phyloP scores from a whole-genome alignment of 169 alveolate genomes.

The Haemoproteus tartakovskyi region DNA sequence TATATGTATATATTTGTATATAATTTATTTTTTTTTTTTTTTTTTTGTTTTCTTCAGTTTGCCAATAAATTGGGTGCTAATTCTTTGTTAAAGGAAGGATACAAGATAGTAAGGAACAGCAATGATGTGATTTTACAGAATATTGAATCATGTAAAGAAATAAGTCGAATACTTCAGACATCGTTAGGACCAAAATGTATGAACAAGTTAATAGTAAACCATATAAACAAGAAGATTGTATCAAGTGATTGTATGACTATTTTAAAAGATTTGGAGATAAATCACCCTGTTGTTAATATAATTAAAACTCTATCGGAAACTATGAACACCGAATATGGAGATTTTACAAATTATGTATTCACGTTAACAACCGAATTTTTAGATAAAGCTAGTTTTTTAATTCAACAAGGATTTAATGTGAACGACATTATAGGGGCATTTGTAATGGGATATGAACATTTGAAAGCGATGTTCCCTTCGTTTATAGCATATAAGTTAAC shows the following conservation, averaged over 20 bases:
- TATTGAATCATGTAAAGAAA: constrained; percentile 92
- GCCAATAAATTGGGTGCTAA: constrained; percentile 35
- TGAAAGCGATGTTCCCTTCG: constrained; percentile 18
- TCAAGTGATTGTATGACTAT: constrained; percentile 97
- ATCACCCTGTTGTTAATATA: constrained; percentile 99
- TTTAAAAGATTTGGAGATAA: constrained; percentile 95
- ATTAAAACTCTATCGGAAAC: constrained; percentile 96
- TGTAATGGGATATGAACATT: constrained; percentile 53
- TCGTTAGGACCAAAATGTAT: constrained; percentile 96
- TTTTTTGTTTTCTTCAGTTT: constrained; percentile 9
- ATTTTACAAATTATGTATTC: constrained; percentile 96
- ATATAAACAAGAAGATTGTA: constrained; percentile 93
- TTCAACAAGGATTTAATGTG: constrained; percentile 93
- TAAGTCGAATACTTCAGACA: constrained; percentile 91
- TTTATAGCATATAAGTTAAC: constrained; percentile 66
- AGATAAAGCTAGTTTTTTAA: constrained; percentile 83
- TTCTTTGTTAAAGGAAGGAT: constrained; percentile 53
- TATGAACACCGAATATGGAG: constrained; percentile 97
- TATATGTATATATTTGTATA: too few relatives aligned
- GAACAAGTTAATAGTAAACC: constrained; percentile 97
- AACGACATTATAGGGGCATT: constrained; percentile 96
- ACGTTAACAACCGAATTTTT: constrained; percentile 96
- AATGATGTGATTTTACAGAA: constrained; percentile 73
- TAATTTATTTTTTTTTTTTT: constrained; percentile 1
- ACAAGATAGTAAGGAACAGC: constrained; percentile 31